phyloP scores from a whole-genome alignment of 148 eudicot genomes.

The Nepenthes mirabilis region DNA sequence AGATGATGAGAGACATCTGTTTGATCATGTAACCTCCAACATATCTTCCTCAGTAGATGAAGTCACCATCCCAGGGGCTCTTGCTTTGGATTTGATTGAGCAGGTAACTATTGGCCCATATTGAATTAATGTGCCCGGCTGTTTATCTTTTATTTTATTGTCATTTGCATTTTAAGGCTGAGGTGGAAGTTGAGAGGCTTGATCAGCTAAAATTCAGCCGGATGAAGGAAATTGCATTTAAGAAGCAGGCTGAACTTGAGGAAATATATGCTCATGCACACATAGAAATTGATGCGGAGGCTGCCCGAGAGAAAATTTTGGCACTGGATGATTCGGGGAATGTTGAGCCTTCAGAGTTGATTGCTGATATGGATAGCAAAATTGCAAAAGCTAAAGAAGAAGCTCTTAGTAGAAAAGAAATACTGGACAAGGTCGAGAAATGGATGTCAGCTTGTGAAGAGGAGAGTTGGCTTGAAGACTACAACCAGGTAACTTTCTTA shows the following conservation, averaged over 20 bases:
- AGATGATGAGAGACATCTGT: conserved; percentile 60
- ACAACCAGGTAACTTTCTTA: conserved; percentile 51
- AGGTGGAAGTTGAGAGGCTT: conserved; percentile 93
- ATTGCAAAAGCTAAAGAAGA: conserved; percentile 87
- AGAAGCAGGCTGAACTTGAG: conserved; percentile 89
- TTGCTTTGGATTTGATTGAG: conserved; percentile 85
- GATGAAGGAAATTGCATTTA: conserved; percentile 98
- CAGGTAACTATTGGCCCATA: conserved; percentile 35
- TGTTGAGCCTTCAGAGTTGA: conserved; percentile 85
- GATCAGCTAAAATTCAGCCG: conserved; percentile 88
- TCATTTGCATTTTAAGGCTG: conserved; percentile 41
- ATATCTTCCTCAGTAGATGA: conserved; percentile 81
- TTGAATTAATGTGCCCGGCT: not conserved
- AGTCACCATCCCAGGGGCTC: conserved; percentile 78
- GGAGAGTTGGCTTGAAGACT: conserved; percentile 99
- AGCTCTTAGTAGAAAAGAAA: conserved; percentile 85
- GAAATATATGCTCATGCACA: conserved; percentile 89
- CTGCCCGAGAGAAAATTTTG: conserved; percentile 73
- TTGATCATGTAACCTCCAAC: conserved; percentile 93
- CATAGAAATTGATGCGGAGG: conserved; percentile 83
- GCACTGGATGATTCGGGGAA: conserved; percentile 73
- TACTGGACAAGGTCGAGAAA: conserved; percentile 94
- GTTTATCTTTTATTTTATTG: not conserved
- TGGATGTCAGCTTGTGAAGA: conserved; percentile 99
- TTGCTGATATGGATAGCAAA: conserved; percentile 95